These are phyloP conservation scores for Fusarium verticillioides DNA, from an alignment of 2,329 filamentous ascomycete genomes.

Conservation along the genomic window DNA sequence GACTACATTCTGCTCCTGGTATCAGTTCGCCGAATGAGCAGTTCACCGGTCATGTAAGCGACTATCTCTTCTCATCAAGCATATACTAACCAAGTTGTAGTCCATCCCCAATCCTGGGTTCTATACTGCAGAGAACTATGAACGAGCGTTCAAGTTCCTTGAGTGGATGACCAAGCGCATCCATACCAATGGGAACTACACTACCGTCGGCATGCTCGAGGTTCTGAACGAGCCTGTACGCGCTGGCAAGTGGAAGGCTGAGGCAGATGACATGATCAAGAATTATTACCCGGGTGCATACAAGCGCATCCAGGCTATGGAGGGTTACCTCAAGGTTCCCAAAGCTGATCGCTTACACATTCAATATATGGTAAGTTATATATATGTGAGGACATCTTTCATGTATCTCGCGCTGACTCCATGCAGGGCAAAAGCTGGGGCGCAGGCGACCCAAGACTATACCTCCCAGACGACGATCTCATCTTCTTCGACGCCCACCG, in stretches of 20 bases:
- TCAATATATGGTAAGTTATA: conserved; percentile 53
- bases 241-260: conserved; percentile 1
- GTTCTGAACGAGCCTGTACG: conserved; percentile 67
- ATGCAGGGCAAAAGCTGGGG: conserved; percentile 56
- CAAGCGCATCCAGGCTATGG: conserved; percentile 58
- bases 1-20: conserved; percentile 41
- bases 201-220: conserved; percentile 68
- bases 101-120: conserved; percentile 56
- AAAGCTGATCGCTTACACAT: conserved; percentile 62
- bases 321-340: conserved; percentile 56
- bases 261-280: conserved; percentile 41
- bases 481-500: conserved; percentile 68
- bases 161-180: conserved; percentile 65
- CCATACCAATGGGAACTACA: conserved; percentile 60
- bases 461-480: conserved; percentile 55
- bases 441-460: conserved; percentile 62
- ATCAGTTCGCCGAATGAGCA: conserved; percentile 38
- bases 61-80: fast-evolving
- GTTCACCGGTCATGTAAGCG: conserved; percentile 43
- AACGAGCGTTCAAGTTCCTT: conserved; percentile 64
- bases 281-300: conserved; percentile 43
- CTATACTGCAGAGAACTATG: conserved; percentile 66
- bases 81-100: neutral
- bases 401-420: neutral
- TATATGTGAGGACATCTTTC: fast-evolving